A percentile compares a stretch with the other conserved stretches of the same genome.
Conservation (phyloP, 805 yeast species). For the Tetrapisispora fleetii region DNA sequence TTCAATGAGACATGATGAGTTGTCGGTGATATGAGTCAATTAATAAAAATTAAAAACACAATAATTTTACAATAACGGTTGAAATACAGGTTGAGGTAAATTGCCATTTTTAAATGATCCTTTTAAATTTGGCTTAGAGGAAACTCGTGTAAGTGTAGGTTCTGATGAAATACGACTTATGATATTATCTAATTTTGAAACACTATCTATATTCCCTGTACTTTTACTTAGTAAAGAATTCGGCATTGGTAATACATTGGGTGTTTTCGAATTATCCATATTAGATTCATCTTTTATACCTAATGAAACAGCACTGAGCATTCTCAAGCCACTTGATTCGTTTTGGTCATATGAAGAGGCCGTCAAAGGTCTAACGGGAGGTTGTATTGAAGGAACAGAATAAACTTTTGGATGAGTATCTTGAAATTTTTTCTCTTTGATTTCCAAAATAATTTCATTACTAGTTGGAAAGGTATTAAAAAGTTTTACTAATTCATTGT, state of each 20-base stretch:
- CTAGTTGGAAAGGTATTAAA: constrained; percentile 27
- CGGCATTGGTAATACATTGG: neutral
- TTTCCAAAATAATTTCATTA: constrained; percentile 34
- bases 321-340: constrained; percentile 16
- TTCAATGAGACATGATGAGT: neutral
- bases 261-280: neutral
- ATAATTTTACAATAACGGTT: constrained; percentile 16
- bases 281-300: constrained; percentile 10
- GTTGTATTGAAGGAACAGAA: constrained; percentile 9
- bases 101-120: constrained; percentile 20
- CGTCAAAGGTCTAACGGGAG: neutral
- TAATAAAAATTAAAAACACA: neutral
- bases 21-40: neutral
- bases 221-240: neutral
- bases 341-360: neutral
- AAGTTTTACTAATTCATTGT: constrained; percentile 39
- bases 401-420: constrained; percentile 4
- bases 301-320: constrained; percentile 24
- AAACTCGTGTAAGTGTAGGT: constrained; percentile 4
- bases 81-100: constrained; percentile 26
- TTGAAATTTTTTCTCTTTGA: constrained; percentile 17
- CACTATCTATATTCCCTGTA: constrained; percentile 4
- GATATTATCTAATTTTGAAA: constrained; percentile 14
- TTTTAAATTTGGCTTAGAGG: constrained; percentile 6
- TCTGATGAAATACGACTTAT: constrained; percentile 12